These are phyloP conservation scores for cucumber (Cucumis sativus) DNA, from an alignment of 306 rosid species.

Conservation along the genomic window Cucumber_9930_V3 NC_026656.2:17378501-17379000, in stretches of 20 bases:
- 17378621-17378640: not conserved
- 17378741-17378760: not conserved
- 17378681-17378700: not conserved
- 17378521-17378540: not conserved
- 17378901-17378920: not conserved
- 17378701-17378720: not conserved
- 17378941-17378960: not conserved
- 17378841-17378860: not conserved
- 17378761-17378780: not conserved
- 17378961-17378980: not conserved
- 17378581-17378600: not conserved
- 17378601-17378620: not conserved
- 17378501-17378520: not conserved
- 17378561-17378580: not conserved
- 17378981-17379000: not conserved
- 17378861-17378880: not conserved
- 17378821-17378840: not conserved
- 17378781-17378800: not conserved
- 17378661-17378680: not conserved
- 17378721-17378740: not conserved
- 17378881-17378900: not conserved
- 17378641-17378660: not conserved
- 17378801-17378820: not conserved
- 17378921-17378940: not conserved
- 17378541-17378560: not conserved